phyloP scores from a whole-genome alignment of 1,284 basidiomycete species.

The Peniophora sp. region DNA sequence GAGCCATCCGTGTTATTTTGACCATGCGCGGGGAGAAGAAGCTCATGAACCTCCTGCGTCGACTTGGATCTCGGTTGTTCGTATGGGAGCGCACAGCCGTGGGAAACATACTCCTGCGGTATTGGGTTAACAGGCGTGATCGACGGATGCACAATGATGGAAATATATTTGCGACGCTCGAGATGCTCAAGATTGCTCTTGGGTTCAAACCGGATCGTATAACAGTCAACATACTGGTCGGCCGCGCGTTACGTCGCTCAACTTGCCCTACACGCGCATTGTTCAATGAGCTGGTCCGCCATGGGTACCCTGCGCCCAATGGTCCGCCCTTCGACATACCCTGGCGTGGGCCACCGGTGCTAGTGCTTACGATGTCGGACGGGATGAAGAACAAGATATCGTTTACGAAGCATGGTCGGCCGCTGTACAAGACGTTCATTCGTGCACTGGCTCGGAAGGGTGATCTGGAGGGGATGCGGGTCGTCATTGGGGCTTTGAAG shows the following conservation, averaged over 20 bases:
- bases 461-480: conserved; percentile 44
- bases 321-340: conserved; percentile 35
- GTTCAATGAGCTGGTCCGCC: conserved; percentile 51
- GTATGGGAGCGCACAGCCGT: not conserved
- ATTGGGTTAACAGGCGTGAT: conserved; percentile 20
- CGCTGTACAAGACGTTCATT: conserved; percentile 66
- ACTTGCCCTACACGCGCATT: conserved; percentile 38
- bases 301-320: conserved; percentile 41
- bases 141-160: conserved; percentile 37
- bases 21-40: not conserved
- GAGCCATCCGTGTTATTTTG: not conserved
- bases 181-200: conserved; percentile 28
- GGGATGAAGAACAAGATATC: conserved; percentile 21
- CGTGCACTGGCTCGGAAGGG: conserved; percentile 48
- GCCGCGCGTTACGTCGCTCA: conserved; percentile 33
- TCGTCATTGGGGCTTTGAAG: conserved; percentile 48
- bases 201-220: conserved; percentile 51
- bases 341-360: no score
- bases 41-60: not conserved
- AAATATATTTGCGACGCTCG: conserved; percentile 30
- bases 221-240: conserved; percentile 58
- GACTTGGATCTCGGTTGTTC: not conserved
- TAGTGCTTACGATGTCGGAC: no score
- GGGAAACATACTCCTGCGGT: conserved; percentile 48
- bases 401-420: conserved; percentile 48